phyloP scores from a whole-genome alignment of 306 rosid genomes.

The Casuarina glauca region DNA sequence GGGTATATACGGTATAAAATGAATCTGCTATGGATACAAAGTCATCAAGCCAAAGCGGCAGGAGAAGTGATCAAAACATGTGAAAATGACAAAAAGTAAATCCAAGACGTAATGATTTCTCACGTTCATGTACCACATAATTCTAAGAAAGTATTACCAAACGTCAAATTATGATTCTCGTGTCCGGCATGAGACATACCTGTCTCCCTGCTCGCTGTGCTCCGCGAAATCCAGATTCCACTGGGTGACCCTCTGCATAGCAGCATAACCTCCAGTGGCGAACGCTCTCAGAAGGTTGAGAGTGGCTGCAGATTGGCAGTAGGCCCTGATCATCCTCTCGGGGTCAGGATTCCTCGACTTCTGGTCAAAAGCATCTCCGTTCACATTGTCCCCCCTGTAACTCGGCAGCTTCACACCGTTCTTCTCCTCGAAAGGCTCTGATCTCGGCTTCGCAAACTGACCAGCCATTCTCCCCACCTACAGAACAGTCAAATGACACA shows the following conservation, averaged over 20 bases:
- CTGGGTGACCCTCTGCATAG: slow-evolving; percentile 96
- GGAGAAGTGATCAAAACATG: background rate
- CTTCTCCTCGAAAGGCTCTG: slow-evolving; percentile 88
- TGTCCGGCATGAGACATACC: slow-evolving; percentile 37
- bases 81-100: background rate
- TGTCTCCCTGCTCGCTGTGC: slow-evolving; percentile 93
- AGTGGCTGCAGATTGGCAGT: slow-evolving; percentile 95
- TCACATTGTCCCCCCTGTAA: slow-evolving; percentile 94
- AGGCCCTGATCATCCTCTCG: slow-evolving; percentile 89
- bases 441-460: slow-evolving; percentile 96
- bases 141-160: slow-evolving; percentile 5
- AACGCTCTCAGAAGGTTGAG: slow-evolving; percentile 87
- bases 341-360: slow-evolving; percentile 95
- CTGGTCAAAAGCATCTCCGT: slow-evolving; percentile 82
- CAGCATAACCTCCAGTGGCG: slow-evolving; percentile 98
- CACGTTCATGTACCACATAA: background rate
- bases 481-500: slow-evolving; percentile 6
- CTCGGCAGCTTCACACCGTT: slow-evolving; percentile 93
- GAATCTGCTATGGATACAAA: background rate
- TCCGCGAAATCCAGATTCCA: slow-evolving; percentile 98
- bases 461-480: slow-evolving; percentile 99
- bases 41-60: background rate
- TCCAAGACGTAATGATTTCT: background rate
- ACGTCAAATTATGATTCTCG: background rate
- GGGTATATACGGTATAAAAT: slow-evolving; percentile 10